Evolutionary conservation across 2,329 filamentous ascomycete species (phyloP), one percentile per base, ranked within the genome.

Genomic region (Paracamarosporium sp.): DNA sequence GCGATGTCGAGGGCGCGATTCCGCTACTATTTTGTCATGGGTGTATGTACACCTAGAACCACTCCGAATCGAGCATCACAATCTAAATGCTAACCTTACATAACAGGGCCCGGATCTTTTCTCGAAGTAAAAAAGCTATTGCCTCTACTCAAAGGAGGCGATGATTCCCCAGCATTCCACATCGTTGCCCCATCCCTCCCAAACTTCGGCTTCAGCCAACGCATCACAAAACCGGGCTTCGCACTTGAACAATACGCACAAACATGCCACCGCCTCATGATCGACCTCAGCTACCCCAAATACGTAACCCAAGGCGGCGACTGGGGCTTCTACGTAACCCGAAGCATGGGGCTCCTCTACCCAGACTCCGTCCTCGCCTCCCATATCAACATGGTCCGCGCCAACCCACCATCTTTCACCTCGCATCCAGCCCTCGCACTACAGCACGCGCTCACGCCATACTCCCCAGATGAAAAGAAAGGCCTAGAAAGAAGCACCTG

Each of bases 21-120:
- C 88, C 89, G 0, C 68, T 91, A 28, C 71, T 91, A 1, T 90
- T 91, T 69, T 80, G 82, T n/a, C 88, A 91, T 68, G 88, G 88
- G 13, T 90, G 82, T 81, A 73, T 24, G 72, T 61, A 41, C 41
- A 24, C 25, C 36, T 30, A 33, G 5, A 22, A 30, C 7, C 44
- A 20, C 3, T 11, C n/a, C 36, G n/a, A 4, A 22, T 13, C 44
- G 9, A 27, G 28, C 11, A 38, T 9, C 13, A 25, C 24, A 41
- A 11, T 44, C 13, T 46, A 44, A 3, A 52, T 13, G 7, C 15
- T 43, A 20, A 40, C 35, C 12, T 4, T 3, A 17, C 15, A 11
- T n/a, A n/a, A n/a, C 46, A 80, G 67, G 86, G 85, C 90, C 90
- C 0, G 89, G 90, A 1, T 88, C 84, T 61, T 91, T 90, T 68